Percentiles rank a stretch among this genome's conserved stretches.
These are phyloP conservation scores for Dendrobium catenatum DNA, from an alignment of 106 monocot species.

Conservation along the genomic window DNA sequence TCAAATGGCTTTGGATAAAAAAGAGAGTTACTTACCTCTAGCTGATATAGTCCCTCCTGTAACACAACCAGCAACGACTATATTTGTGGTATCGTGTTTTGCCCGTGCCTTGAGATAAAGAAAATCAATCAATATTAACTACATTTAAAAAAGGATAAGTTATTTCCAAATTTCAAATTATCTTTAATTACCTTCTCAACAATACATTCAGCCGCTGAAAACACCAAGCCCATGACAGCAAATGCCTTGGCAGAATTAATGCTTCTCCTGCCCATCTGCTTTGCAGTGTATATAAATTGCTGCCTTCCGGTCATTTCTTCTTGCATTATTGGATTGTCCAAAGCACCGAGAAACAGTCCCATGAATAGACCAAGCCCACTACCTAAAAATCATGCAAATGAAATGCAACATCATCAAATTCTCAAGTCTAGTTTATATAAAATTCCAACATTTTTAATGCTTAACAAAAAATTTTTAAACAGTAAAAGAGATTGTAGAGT, in stretches of 20 bases:
- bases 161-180: not conserved
- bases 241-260: conserved; percentile 75
- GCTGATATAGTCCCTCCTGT: conserved; percentile 92
- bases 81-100: conserved; percentile 95
- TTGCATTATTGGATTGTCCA: conserved; percentile 82
- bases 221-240: conserved; percentile 90
- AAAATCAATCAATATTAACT: not conserved
- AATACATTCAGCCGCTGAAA: conserved; percentile 94
- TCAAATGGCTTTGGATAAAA: not conserved
- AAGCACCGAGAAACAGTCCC: conserved; percentile 84
- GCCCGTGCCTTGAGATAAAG: conserved; percentile 60
- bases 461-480: not conserved
- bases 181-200: conserved; percentile 64
- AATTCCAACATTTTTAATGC: not conserved
- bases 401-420: not conserved
- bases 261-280: conserved; percentile 98
- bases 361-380: conserved; percentile 83
- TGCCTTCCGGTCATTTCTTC: conserved; percentile 76
- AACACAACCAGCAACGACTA: conserved; percentile 87
- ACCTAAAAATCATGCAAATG: conserved; percentile 37
- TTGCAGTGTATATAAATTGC: conserved; percentile 76
- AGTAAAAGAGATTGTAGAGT: not conserved
- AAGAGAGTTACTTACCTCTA: conserved; percentile 45
- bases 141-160: not conserved
- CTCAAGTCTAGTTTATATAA: not conserved